A percentile compares a stretch with the other conserved stretches of the same genome.
These are phyloP conservation scores for Isoetes engelmannii DNA, from an alignment of 83 land plant species.

Conservation along the genomic window DNA sequence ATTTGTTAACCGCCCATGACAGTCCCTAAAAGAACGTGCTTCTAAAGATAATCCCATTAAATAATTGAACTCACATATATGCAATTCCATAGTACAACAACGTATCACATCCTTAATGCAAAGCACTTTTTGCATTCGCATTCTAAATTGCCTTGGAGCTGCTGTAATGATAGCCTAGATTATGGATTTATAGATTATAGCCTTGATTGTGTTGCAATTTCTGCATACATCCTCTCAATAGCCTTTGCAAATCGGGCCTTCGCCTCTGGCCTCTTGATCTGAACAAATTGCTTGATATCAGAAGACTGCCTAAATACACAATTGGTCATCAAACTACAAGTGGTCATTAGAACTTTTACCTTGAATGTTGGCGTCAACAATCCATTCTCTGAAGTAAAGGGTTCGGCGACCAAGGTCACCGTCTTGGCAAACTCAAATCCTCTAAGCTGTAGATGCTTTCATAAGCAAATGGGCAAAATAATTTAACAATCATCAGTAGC, in stretches of 20 bases:
- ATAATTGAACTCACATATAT: too few relatives aligned
- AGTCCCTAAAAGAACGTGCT: too few relatives aligned
- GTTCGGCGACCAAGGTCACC: constrained; percentile 72
- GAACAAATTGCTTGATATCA: constrained; percentile 1
- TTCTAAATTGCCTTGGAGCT: too few relatives aligned
- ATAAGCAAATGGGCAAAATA: neutral
- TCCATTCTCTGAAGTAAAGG: constrained; percentile 88
- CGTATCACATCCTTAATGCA: too few relatives aligned
- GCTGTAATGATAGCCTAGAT: too few relatives aligned
- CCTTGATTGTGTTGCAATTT: constrained; percentile 25
- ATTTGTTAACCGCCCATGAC: too few relatives aligned
- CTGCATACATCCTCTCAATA: constrained; percentile 77
- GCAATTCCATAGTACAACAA: too few relatives aligned
- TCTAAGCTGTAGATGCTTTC: constrained; percentile 58
- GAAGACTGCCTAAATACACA: neutral
- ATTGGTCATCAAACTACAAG: too few relatives aligned
- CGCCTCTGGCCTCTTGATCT: constrained; percentile 97
- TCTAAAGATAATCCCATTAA: too few relatives aligned
- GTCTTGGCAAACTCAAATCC: constrained; percentile 98
- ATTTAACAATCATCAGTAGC: constrained; percentile 15
- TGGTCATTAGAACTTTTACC: constrained; percentile 30
- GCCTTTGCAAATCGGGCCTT: constrained; percentile 67
- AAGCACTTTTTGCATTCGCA: too few relatives aligned
- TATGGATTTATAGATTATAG: too few relatives aligned
- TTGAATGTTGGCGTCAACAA: constrained; percentile 94